Evolutionary conservation across 352 stramenopile species (phyloP).

Genomic region (Phytophthora ramorum): DNA sequence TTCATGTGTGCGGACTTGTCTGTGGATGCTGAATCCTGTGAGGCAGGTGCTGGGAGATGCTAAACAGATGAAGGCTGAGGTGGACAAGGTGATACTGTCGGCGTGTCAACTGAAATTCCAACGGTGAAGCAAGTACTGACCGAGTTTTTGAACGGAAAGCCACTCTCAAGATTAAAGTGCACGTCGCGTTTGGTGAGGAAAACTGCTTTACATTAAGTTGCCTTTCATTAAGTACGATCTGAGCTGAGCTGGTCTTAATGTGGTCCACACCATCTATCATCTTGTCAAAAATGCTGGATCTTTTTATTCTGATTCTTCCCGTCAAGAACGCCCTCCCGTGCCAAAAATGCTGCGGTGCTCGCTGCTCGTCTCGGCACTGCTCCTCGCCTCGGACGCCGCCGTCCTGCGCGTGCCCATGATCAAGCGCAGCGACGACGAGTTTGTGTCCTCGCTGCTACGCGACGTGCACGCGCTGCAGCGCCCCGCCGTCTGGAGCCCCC

Average conservation of each 20-base stretch:
- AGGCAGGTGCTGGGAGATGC: background rate
- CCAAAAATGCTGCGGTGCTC: slow-evolving; percentile 26
- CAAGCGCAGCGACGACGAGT: slow-evolving; percentile 71
- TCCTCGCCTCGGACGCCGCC: slow-evolving; percentile 26
- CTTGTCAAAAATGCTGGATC: too few relatives aligned
- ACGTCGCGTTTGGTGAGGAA: too few relatives aligned
- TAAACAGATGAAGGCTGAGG: background rate
- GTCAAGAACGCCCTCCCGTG: too few relatives aligned
- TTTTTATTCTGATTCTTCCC: too few relatives aligned
- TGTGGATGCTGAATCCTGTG: background rate
- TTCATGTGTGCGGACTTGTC: background rate
- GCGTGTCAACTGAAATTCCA: background rate
- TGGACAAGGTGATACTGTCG: background rate
- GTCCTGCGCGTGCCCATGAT: slow-evolving; percentile 76
- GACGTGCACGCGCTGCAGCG: slow-evolving; percentile 49
- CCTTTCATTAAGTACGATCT: too few relatives aligned
- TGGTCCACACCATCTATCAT: too few relatives aligned
- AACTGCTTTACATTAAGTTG: too few relatives aligned
- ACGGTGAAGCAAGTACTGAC: background rate
- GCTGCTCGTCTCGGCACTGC: slow-evolving; percentile 35
- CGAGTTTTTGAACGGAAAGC: background rate
- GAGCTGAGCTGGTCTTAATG: too few relatives aligned
- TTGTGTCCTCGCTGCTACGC: slow-evolving; percentile 61
- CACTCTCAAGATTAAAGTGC: background rate
- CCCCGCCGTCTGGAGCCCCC: slow-evolving; percentile 56